A percentile compares a stretch with the other conserved stretches of the same genome.
phyloP scores from a whole-genome alignment of 2,329 filamentous ascomycete species.

The Cladosporium sp. region DNA sequence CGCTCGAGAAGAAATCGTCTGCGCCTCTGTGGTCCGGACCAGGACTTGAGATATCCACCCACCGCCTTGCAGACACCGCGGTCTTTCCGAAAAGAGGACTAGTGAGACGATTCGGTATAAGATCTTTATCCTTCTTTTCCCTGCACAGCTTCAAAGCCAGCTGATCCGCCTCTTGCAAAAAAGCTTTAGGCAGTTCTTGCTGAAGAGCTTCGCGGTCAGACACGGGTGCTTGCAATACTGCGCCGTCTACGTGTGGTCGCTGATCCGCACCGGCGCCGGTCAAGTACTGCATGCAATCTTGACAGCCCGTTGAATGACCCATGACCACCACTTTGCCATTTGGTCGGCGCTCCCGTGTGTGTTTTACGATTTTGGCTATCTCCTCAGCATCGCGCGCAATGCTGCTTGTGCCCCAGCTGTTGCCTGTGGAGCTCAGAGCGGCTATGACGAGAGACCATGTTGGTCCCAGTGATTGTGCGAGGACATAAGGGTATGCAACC shows the following conservation, averaged over 20 bases:
- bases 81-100: constrained; percentile 27
- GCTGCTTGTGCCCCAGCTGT: constrained; percentile 51
- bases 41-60: constrained; percentile 55
- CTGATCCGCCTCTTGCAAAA: constrained; percentile 37
- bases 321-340: constrained; percentile 59
- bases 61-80: constrained; percentile 55
- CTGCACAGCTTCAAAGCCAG: constrained; percentile 54
- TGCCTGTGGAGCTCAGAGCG: constrained; percentile 46
- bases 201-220: constrained; percentile 67
- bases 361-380: constrained; percentile 48
- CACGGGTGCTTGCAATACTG: constrained; percentile 75
- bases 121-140: constrained; percentile 51
- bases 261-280: constrained; percentile 27
- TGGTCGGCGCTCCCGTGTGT: constrained; percentile 41
- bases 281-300: constrained; percentile 65
- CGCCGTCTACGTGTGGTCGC: constrained; percentile 61
- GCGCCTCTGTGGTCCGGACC: constrained; percentile 58
- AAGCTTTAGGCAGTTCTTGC: constrained; percentile 40
- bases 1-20: constrained; percentile 85
- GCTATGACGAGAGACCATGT: constrained; percentile 49
- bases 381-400: constrained; percentile 53
- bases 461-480: constrained; percentile 46
- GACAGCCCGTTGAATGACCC: constrained; percentile 67
- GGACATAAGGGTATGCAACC: constrained; percentile 52
- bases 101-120: constrained; percentile 44